Evolutionary conservation across 441 rosid species (phyloP).

Genomic region (Biscutella auriculata): DNA sequence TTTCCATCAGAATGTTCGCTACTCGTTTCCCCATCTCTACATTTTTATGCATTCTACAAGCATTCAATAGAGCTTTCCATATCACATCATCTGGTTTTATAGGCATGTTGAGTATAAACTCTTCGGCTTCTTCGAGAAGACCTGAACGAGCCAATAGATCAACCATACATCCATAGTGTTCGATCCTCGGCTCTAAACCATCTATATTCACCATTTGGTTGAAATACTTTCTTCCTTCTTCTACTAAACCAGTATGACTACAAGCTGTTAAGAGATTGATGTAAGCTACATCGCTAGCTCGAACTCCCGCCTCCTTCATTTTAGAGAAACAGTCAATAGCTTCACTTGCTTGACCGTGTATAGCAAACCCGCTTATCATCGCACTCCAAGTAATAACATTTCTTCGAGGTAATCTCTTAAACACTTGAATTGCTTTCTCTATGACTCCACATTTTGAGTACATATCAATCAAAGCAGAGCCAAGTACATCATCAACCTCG

Average conservation of each 20-base stretch:
- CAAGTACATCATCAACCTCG: constrained; percentile 42
- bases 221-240: constrained; percentile 28
- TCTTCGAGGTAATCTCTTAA: constrained; percentile 26
- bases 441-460: constrained; percentile 40
- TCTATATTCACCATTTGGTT: constrained; percentile 28
- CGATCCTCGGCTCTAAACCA: constrained; percentile 36
- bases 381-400: constrained; percentile 39
- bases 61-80: constrained; percentile 43
- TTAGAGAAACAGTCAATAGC: constrained; percentile 27
- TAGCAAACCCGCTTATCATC: constrained; percentile 34
- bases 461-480: constrained; percentile 48
- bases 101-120: constrained; percentile 34
- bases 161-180: constrained; percentile 44
- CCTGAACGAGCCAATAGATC: constrained; percentile 35
- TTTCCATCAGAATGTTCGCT: constrained; percentile 34
- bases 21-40: constrained; percentile 38
- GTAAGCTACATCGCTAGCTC: constrained; percentile 31
- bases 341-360: constrained; percentile 31
- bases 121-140: constrained; percentile 34
- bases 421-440: constrained; percentile 34
- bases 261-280: constrained; percentile 37
- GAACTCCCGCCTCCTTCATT: constrained; percentile 23
- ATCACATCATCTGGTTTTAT: constrained; percentile 36
- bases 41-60: constrained; percentile 44
- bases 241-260: constrained; percentile 32